Conservation (phyloP, 2,329 filamentous ascomycete species). For the Fusarium sp. region DNA sequence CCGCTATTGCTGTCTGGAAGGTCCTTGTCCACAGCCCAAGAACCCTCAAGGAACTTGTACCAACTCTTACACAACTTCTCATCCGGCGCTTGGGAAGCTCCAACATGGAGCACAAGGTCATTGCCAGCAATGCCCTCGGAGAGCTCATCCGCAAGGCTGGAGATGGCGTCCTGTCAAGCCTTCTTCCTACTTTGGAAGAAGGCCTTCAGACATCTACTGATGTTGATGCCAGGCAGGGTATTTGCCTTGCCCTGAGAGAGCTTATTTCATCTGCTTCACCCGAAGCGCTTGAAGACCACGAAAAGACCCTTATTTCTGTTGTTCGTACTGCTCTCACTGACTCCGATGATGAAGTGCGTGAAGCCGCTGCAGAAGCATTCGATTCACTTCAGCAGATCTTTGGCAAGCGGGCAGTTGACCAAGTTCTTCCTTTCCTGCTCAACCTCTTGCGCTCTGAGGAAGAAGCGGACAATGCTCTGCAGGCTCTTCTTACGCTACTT, state of each 20-base stretch:
- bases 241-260: slow-evolving; percentile 95
- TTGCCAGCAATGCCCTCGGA: slow-evolving; percentile 95
- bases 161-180: slow-evolving; percentile 87
- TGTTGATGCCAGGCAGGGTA: slow-evolving; percentile 94
- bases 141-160: slow-evolving; percentile 98
- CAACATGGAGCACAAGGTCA: slow-evolving; percentile 99
- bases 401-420: slow-evolving; percentile 94
- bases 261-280: slow-evolving; percentile 89
- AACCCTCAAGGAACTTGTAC: slow-evolving; percentile 94
- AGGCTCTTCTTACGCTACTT: slow-evolving; percentile 91
- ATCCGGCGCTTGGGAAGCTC: slow-evolving; percentile 94
- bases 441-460: slow-evolving; percentile 88
- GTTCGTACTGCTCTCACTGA: slow-evolving; percentile 94
- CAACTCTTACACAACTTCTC: slow-evolving; percentile 93
- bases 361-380: slow-evolving; percentile 96
- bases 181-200: slow-evolving; percentile 92
- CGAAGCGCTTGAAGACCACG: slow-evolving; percentile 92
- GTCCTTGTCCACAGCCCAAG: slow-evolving; percentile 91
- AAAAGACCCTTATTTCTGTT: slow-evolving; percentile 94
- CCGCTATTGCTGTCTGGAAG: slow-evolving; percentile 96
- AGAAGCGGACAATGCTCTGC: slow-evolving; percentile 90
- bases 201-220: slow-evolving; percentile 90
- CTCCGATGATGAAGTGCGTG: slow-evolving; percentile 87
- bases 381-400: slow-evolving; percentile 93
- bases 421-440: slow-evolving; percentile 92